Evolutionary conservation across 2,329 filamentous ascomycete species (phyloP), one percentile per base, ranked within the genome.

Genomic region (Clarireedia homoeocarpa): DNA sequence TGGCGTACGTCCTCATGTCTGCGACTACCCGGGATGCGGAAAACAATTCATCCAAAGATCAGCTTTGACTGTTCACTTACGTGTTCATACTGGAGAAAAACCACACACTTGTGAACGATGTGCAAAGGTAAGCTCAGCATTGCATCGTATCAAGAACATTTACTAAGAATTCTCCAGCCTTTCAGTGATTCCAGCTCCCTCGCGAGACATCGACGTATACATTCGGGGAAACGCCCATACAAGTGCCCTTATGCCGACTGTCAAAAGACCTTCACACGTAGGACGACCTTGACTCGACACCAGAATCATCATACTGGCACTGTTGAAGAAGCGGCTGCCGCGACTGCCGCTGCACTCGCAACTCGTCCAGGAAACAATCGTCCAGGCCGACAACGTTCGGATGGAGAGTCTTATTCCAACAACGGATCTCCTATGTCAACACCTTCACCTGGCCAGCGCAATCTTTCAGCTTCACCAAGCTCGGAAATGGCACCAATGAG

Each of bases 1-100:
- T 59, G 92, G 92, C 47, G 80, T 91, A 57, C 81, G 92, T 58
- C 94, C 94, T 49, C 94, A 99, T 70, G 86, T 92, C 50, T 99
- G 94, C 73, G 91, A 96, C 66, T 89, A 84, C 70, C 86, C 86
- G 42, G 84, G 83, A 53, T 99, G 94, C 71, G 89, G 89, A 62
- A 99, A 97, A 73, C 89, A 92, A 69, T 99, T 99, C 70, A 99
- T 99, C 65, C 94, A 99, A 72, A 83, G 94, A 56, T 96, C 91
- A 27, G 94, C 94, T 23, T 75, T 99, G 70, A 99, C 94, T 0
- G 94, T 99, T 6, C 94, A 97, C 72, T 86, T 89, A 68, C 88
- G 94, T 65, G 91, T 96, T 20, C 94, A 99, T 72, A 97, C 94
- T 2, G 94, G 94, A 62, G 94, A 97, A 75, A 99, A 99, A 74